These are phyloP conservation scores for Kodamaea plutei DNA, from an alignment of 1,139 yeast genomes.

Conservation along the genomic window DNA sequence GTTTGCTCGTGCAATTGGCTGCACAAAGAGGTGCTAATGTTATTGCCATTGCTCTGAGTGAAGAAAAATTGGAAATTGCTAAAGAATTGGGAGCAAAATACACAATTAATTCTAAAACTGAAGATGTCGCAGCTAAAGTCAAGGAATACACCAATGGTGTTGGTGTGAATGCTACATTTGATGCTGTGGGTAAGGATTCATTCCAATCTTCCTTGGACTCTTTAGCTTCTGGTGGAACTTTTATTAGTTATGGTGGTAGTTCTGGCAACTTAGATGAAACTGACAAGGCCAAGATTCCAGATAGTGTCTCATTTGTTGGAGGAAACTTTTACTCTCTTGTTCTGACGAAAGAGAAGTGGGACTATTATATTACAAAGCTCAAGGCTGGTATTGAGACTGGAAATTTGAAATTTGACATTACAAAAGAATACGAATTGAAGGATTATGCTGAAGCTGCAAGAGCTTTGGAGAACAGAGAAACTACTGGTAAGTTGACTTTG, in stretches of 20 bases:
- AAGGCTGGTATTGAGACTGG: conserved; percentile 45
- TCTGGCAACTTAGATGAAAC: conserved; percentile 60
- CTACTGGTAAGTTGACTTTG: conserved; percentile 72
- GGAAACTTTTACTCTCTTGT: conserved; percentile 15
- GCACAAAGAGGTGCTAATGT: conserved; percentile 64
- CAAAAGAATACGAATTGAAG: conserved; percentile 54
- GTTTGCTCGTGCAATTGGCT: conserved; percentile 60
- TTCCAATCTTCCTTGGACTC: conserved; percentile 60
- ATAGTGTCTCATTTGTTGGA: conserved; percentile 55
- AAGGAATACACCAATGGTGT: conserved; percentile 60
- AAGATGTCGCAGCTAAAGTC: conserved; percentile 55
- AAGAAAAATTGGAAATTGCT: conserved; percentile 58
- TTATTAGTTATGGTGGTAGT: conserved; percentile 77
- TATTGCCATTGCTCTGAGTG: conserved; percentile 77
- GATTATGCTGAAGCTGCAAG: conserved; percentile 63
- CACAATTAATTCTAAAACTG: conserved; percentile 55
- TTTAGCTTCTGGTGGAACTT: conserved; percentile 65
- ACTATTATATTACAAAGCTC: conserved; percentile 46
- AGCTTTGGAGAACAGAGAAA: conserved; percentile 64
- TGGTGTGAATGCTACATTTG: conserved; percentile 73
- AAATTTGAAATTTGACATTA: conserved; percentile 46
- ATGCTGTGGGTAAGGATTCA: conserved; percentile 79
- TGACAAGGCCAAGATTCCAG: conserved; percentile 56
- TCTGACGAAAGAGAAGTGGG: conserved; percentile 53
- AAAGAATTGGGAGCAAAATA: conserved; percentile 71